These are phyloP conservation scores for Sanguinoderma infundibulare DNA, from an alignment of 1,284 basidiomycete species.

Conservation along the genomic window DNA sequence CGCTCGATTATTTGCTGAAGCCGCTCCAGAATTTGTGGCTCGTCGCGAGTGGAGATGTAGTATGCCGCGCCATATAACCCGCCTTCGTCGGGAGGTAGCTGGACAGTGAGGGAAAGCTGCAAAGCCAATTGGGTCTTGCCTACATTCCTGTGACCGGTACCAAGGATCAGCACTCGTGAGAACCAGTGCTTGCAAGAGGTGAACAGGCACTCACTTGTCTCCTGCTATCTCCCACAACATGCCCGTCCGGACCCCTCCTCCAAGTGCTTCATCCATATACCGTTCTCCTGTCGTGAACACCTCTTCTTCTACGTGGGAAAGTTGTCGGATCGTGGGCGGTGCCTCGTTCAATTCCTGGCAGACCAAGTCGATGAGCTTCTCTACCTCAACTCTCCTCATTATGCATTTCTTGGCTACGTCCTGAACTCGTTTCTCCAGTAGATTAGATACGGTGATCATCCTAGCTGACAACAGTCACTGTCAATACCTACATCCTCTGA, in stretches of 20 bases:
- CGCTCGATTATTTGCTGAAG: constrained; percentile 57
- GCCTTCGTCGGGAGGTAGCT: constrained; percentile 61
- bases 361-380: constrained; percentile 50
- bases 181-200: neutral
- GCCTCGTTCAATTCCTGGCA: constrained; percentile 43
- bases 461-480: constrained; percentile 12
- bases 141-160: constrained; percentile 61
- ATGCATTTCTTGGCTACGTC: constrained; percentile 60
- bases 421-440: constrained; percentile 49
- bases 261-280: constrained; percentile 64
- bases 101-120: constrained; percentile 76
- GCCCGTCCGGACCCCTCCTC: constrained; percentile 76
- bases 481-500: too few relatives aligned
- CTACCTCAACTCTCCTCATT: constrained; percentile 51
- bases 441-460: constrained; percentile 45
- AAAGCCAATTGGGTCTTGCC: constrained; percentile 89
- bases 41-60: constrained; percentile 77
- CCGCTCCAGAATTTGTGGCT: constrained; percentile 65
- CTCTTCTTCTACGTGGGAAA: constrained; percentile 42
- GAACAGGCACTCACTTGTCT: constrained; percentile 63
- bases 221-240: constrained; percentile 85
- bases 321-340: constrained; percentile 42
- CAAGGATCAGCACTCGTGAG: neutral
- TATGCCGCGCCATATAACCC: constrained; percentile 66
- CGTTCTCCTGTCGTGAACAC: constrained; percentile 73